These are phyloP conservation scores for Macrophomina pseudophaseolina DNA, from an alignment of 2,329 filamentous ascomycete species.

Conservation along the genomic window DNA sequence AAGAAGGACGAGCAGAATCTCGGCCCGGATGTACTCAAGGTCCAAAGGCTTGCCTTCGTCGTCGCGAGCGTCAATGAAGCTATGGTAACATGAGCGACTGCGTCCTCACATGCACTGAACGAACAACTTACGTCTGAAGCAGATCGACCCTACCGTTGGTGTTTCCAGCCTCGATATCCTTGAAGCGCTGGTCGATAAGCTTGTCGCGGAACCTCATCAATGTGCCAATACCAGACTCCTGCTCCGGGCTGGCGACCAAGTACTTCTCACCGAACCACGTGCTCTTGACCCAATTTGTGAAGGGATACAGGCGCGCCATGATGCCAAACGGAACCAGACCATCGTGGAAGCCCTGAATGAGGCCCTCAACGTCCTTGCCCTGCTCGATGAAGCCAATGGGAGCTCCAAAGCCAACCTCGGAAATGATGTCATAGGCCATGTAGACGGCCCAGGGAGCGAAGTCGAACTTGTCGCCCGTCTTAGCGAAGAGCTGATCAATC, in stretches of 20 bases:
- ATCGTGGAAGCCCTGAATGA: slow-evolving; percentile 62
- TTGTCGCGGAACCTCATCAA: slow-evolving; percentile 64
- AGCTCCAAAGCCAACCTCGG: slow-evolving; percentile 61
- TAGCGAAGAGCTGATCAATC: slow-evolving; percentile 54
- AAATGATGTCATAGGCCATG: slow-evolving; percentile 64
- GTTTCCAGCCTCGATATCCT: slow-evolving; percentile 55
- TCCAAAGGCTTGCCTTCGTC: slow-evolving; percentile 52
- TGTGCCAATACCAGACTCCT: slow-evolving; percentile 60
- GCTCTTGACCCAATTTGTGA: slow-evolving; percentile 61
- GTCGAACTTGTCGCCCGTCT: slow-evolving; percentile 55
- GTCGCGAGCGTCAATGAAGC: slow-evolving; percentile 44
- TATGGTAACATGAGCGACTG: not conserved
- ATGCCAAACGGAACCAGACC: slow-evolving; percentile 58
- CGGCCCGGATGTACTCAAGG: slow-evolving; percentile 59
- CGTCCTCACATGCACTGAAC: not conserved
- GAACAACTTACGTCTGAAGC: slow-evolving; percentile 51
- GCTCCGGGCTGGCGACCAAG: slow-evolving; percentile 59
- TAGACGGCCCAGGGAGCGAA: slow-evolving; percentile 62
- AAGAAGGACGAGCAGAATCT: slow-evolving; percentile 58
- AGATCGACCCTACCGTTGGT: slow-evolving; percentile 55
- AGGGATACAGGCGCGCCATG: slow-evolving; percentile 58
- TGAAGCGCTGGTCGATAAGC: slow-evolving; percentile 55
- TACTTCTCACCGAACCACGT: slow-evolving; percentile 58
- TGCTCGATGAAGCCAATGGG: slow-evolving; percentile 62
- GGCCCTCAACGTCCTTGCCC: slow-evolving; percentile 57